Conservation (phyloP, 2,329 filamentous ascomycete genomes). For the Delphinella strobiligena region DNA sequence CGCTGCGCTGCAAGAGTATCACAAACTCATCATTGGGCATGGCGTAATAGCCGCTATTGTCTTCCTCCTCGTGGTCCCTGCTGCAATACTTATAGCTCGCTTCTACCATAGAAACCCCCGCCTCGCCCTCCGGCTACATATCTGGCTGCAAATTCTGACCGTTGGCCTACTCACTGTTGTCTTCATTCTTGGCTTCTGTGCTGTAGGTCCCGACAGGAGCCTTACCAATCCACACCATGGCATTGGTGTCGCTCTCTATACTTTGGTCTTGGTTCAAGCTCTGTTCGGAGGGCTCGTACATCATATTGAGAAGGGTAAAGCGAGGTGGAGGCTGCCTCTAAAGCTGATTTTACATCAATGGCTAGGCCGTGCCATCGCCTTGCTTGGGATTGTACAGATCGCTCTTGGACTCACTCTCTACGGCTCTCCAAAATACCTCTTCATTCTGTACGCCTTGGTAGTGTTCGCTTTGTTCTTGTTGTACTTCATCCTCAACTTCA, state of each 20-base stretch:
- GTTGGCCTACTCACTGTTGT: constrained; percentile 57
- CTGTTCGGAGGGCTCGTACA: constrained; percentile 28
- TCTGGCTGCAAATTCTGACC: constrained; percentile 60
- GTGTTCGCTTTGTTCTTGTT: constrained; percentile 19
- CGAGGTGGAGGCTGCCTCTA: constrained; percentile 42
- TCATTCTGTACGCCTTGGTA: constrained; percentile 76
- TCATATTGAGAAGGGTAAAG: constrained; percentile 27
- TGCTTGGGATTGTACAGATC: constrained; percentile 78
- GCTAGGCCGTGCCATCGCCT: constrained; percentile 63
- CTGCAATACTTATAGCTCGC: constrained; percentile 60
- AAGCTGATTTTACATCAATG: constrained; percentile 70
- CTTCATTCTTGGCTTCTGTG: constrained; percentile 65
- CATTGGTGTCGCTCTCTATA: constrained; percentile 69
- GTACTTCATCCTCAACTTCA: constrained; percentile 9
- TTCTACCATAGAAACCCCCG: constrained; percentile 55
- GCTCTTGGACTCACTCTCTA: constrained; percentile 84
- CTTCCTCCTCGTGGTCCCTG: constrained; percentile 62
- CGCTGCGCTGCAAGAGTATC: constrained; percentile 55
- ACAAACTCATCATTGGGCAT: constrained; percentile 57
- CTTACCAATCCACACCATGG: constrained; percentile 76
- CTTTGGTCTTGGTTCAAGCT: constrained; percentile 58
- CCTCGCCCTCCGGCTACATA: constrained; percentile 55
- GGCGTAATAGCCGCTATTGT: constrained; percentile 59
- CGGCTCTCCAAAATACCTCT: constrained; percentile 73
- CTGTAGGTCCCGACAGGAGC: constrained; percentile 59